Conservation (phyloP, 2,329 filamentous ascomycete genomes). For the Orbilia ellipsospora region DNA sequence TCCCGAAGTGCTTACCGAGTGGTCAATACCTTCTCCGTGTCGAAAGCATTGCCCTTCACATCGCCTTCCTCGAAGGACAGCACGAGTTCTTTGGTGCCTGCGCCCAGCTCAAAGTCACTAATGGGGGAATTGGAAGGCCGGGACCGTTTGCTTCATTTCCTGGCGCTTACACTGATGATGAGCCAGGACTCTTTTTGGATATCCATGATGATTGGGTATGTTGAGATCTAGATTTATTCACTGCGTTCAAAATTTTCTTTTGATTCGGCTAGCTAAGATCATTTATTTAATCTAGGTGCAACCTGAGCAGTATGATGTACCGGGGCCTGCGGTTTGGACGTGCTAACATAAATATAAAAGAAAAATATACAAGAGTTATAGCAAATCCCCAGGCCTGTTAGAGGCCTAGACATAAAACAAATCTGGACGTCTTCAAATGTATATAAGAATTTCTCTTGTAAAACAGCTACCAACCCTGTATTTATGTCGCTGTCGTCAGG, state of each 20-base stretch:
- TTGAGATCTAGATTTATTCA: background rate
- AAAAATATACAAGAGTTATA: too few species aligned
- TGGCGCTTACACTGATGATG: constrained; percentile 60
- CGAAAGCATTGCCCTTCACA: constrained; percentile 66
- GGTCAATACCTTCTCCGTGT: constrained; percentile 65
- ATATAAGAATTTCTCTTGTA: too few species aligned
- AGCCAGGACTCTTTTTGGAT: constrained; percentile 56
- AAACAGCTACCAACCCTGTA: too few species aligned
- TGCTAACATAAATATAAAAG: constrained; percentile 2
- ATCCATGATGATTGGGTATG: constrained; percentile 53
- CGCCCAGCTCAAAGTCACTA: constrained; percentile 64
- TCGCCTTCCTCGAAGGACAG: constrained; percentile 61
- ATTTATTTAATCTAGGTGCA: constrained; percentile 9
- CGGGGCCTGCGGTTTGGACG: constrained; percentile 56
- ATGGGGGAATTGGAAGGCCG: constrained; percentile 61
- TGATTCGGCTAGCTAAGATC: background rate
- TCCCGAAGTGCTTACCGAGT: constrained; percentile 62
- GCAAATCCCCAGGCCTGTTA: too few species aligned
- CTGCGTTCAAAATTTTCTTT: background rate
- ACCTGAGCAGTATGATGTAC: constrained; percentile 55
- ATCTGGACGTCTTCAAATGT: too few species aligned
- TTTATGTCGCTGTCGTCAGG: too few species aligned
- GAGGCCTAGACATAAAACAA: too few species aligned
- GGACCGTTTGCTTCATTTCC: constrained; percentile 62
- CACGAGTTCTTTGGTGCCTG: constrained; percentile 65